Percentiles rank a stretch among this genome's conserved stretches.
phyloP scores from a whole-genome alignment of 1,284 basidiomycete species.

The Ustilago xerochloae region DNA sequence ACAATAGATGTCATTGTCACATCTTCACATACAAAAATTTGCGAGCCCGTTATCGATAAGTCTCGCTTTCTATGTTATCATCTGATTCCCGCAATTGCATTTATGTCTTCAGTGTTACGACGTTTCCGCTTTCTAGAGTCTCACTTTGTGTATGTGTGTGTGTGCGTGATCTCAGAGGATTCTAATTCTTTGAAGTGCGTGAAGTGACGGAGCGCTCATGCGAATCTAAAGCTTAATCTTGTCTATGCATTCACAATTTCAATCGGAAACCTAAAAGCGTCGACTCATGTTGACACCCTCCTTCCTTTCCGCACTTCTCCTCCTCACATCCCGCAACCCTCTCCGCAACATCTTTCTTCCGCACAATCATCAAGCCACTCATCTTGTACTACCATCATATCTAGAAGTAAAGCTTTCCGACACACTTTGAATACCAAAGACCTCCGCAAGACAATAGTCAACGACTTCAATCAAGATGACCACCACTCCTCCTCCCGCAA shows the following conservation, averaged over 20 bases:
- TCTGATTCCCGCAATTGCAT: not conserved
- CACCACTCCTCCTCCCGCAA: slow-evolving; percentile 11
- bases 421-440: not conserved
- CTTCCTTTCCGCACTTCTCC: not conserved
- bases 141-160: not conserved
- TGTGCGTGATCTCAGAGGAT: slow-evolving; percentile 2
- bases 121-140: not conserved
- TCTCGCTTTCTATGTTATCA: too few species aligned
- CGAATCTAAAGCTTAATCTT: not conserved
- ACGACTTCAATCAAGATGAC: slow-evolving; percentile 3
- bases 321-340: not conserved
- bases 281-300: not conserved
- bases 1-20: slow-evolving; percentile 9
- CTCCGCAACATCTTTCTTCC: not conserved
- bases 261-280: not conserved
- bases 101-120: not conserved
- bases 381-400: not conserved
- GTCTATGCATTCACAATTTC: not conserved
- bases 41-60: too few species aligned
- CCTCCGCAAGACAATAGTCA: not conserved
- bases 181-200: not conserved
- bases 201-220: not conserved
- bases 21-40: slow-evolving; percentile 4
- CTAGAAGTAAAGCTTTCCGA: too few species aligned
- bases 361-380: not conserved